phyloP scores from a whole-genome alignment of 495 filamentous ascomycete species.

The Penicillium waksmanii region DNA sequence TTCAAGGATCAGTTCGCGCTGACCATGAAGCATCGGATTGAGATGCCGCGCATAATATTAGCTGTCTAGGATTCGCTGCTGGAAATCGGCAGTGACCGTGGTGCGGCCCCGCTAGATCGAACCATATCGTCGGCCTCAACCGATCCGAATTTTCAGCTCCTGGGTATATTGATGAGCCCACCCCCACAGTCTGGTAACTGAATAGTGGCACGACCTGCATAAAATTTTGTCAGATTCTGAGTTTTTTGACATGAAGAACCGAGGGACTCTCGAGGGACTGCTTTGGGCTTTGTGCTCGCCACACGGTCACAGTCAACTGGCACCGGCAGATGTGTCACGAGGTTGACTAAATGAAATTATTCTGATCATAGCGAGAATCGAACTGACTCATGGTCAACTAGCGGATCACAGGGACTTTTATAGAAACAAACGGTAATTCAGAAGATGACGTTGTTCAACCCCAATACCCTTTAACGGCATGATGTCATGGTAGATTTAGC shows the following conservation, averaged over 20 bases:
- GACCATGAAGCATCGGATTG: neutral
- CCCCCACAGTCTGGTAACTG: slow-evolving; percentile 1
- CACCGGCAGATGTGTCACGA: neutral
- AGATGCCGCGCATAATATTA: slow-evolving; percentile 1
- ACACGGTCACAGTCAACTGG: neutral
- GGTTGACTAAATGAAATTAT: neutral
- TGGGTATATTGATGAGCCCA: neutral
- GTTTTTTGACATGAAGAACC: neutral
- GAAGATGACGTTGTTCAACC: neutral
- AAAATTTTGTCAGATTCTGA: neutral
- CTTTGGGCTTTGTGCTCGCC: neutral
- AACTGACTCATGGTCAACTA: neutral
- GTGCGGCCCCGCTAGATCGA: neutral
- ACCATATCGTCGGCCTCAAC: slow-evolving; percentile 1
- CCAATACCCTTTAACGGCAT: neutral
- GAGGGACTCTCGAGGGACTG: neutral
- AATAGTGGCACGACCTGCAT: neutral
- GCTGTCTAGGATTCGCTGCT: neutral
- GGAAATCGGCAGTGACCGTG: neutral
- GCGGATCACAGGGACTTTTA: neutral
- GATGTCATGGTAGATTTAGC: neutral
- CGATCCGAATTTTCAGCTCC: neutral
- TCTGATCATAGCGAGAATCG: neutral
- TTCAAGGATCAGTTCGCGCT: neutral
- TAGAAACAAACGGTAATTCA: neutral